Evolutionary conservation across 2,329 filamentous ascomycete species (phyloP).

Genomic region (Sporothrix euskadiensis): DNA sequence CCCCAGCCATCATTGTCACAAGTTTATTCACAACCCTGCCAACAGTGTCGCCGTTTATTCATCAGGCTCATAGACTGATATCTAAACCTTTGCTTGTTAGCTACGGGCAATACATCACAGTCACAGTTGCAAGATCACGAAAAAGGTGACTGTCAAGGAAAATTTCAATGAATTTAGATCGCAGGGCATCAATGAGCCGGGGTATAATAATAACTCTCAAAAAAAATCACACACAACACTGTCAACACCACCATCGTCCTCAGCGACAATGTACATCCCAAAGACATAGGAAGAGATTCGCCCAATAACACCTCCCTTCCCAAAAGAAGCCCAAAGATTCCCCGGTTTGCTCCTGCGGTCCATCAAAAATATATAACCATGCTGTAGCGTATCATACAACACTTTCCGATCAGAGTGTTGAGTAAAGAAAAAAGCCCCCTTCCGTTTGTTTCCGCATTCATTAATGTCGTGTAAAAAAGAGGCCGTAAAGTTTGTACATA

Average conservation of each 20-base stretch:
- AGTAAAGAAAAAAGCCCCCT: background rate
- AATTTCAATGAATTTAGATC: constrained; percentile 19
- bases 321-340: background rate
- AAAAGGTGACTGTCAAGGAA: background rate
- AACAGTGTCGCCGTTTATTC: background rate
- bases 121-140: background rate
- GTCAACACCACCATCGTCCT: background rate
- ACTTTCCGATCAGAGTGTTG: background rate
- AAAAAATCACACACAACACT: background rate
- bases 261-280: background rate
- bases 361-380: background rate
- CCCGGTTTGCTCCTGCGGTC: constrained; percentile 4
- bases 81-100: background rate
- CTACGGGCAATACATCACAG: background rate
- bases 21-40: background rate
- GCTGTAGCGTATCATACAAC: background rate
- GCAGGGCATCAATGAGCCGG: constrained; percentile 18
- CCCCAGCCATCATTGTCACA: background rate
- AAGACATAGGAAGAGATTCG: background rate
- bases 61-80: background rate
- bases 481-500: background rate
- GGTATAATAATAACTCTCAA: constrained; percentile 15
- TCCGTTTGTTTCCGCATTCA: background rate
- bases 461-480: background rate
- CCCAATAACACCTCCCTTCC: constrained; percentile 1